Conservation (phyloP, 2,329 filamentous ascomycete species). For the Orbilia brochopaga region DNA sequence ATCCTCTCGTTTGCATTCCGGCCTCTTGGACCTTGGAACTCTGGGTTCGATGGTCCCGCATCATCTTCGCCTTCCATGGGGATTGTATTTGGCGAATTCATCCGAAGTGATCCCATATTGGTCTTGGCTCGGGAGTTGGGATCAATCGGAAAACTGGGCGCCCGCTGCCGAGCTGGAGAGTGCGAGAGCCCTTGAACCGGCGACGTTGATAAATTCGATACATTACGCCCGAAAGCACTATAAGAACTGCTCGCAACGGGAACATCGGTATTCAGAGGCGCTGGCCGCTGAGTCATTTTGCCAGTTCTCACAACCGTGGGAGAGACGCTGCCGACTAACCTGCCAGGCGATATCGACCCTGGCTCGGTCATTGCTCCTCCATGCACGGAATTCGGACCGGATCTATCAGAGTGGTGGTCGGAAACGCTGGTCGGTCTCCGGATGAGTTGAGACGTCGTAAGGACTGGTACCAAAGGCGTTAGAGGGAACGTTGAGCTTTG, state of each 20-base stretch:
- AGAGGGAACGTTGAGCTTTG: conserved; percentile 20
- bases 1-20: conserved; percentile 42
- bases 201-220: conserved; percentile 29
- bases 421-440: conserved; percentile 26
- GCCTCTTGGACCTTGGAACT: conserved; percentile 25
- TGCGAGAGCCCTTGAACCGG: conserved; percentile 26
- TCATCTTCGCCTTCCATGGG: conserved; percentile 31
- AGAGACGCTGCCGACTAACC: conserved; percentile 20
- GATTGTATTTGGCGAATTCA: conserved; percentile 38
- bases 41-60: conserved; percentile 29
- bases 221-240: conserved; percentile 20
- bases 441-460: conserved; percentile 27
- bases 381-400: conserved; percentile 25
- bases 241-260: conserved; percentile 13
- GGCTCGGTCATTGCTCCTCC: conserved; percentile 37
- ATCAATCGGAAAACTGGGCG: conserved; percentile 39
- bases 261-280: conserved; percentile 33
- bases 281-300: conserved; percentile 27
- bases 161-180: conserved; percentile 29
- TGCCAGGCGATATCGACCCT: conserved; percentile 19
- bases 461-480: conserved; percentile 14
- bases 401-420: conserved; percentile 38
- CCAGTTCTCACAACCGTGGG: conserved; percentile 17
- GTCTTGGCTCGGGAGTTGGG: conserved; percentile 13
- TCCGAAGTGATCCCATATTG: conserved; percentile 27